Evolutionary conservation across 257 asterid species (phyloP).

Genomic region (Nicotiana tabacum): DNA sequence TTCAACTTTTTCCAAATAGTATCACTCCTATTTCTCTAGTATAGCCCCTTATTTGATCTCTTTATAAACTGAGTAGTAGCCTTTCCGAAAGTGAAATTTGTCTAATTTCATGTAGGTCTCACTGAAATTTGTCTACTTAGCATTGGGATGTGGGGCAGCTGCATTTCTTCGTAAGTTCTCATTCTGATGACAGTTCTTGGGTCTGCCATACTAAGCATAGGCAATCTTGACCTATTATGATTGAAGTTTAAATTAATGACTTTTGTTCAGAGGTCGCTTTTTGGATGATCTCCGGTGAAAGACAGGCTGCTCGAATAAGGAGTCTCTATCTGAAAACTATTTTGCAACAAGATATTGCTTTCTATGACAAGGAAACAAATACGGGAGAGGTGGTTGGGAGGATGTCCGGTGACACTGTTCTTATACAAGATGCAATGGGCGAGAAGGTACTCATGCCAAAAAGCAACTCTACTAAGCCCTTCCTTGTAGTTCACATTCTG

Average conservation of each 20-base stretch:
- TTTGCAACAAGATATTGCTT: constrained; percentile 69
- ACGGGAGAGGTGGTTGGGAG: constrained; percentile 84
- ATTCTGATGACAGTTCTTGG: background rate
- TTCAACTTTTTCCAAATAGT: background rate
- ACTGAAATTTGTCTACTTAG: constrained; percentile 63
- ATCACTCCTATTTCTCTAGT: background rate
- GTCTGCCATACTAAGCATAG: background rate
- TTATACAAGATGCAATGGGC: constrained; percentile 90
- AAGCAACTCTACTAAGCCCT: background rate
- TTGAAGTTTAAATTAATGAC: background rate
- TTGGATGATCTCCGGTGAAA: constrained; percentile 94
- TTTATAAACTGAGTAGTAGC: background rate
- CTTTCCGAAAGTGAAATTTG: background rate
- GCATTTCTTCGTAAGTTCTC: constrained; percentile 68
- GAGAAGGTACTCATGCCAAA: constrained; percentile 51
- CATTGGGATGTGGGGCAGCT: constrained; percentile 56
- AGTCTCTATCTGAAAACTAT: constrained; percentile 62
- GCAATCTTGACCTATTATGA: background rate
- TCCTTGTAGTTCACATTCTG: background rate
- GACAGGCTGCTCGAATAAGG: constrained; percentile 78
- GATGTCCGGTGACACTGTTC: constrained; percentile 95
- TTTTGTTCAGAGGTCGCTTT: constrained; percentile 62
- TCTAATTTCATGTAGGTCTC: constrained; percentile 36
- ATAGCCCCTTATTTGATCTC: background rate
- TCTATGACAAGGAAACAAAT: constrained; percentile 71